phyloP scores from a whole-genome alignment of 148 eudicot genomes.

The Talinum fruticosum region DNA sequence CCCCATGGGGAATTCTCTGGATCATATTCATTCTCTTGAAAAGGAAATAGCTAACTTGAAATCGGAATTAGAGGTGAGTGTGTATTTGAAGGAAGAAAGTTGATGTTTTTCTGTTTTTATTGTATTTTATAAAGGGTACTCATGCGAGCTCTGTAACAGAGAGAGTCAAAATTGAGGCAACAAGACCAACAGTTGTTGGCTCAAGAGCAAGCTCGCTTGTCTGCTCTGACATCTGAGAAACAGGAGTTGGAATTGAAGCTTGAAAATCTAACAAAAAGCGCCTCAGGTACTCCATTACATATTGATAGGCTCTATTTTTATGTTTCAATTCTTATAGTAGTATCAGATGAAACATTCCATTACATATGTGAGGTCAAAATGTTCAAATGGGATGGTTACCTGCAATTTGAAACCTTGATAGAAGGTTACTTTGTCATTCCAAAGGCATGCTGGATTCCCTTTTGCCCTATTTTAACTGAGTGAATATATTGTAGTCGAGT shows the following conservation, averaged over 20 bases:
- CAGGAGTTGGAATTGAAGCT: constrained; percentile 77
- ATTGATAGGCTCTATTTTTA: not conserved
- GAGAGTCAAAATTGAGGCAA: constrained; percentile 73
- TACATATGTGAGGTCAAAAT: not conserved
- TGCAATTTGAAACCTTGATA: not conserved
- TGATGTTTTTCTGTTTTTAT: not conserved
- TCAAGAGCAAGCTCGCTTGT: constrained; percentile 61
- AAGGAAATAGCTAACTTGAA: constrained; percentile 69
- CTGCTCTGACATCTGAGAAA: constrained; percentile 69
- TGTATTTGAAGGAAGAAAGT: not conserved
- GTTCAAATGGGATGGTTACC: not conserved
- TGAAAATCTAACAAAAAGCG: constrained; percentile 39
- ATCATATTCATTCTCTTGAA: constrained; percentile 66
- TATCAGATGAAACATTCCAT: not conserved
- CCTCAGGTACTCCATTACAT: constrained; percentile 46
- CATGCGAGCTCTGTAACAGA: constrained; percentile 38
- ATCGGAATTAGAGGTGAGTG: constrained; percentile 68
- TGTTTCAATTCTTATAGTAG: not conserved
- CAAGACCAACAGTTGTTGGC: constrained; percentile 67
- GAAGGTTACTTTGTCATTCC: not conserved
- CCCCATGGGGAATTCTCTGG: constrained; percentile 54
- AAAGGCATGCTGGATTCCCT: not conserved
- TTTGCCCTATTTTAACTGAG: not conserved
- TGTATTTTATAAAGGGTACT: constrained; percentile 11
- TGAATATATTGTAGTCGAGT: not conserved